Conservation (phyloP, 2,329 filamentous ascomycete species). For the Epichloe uncinata region DNA sequence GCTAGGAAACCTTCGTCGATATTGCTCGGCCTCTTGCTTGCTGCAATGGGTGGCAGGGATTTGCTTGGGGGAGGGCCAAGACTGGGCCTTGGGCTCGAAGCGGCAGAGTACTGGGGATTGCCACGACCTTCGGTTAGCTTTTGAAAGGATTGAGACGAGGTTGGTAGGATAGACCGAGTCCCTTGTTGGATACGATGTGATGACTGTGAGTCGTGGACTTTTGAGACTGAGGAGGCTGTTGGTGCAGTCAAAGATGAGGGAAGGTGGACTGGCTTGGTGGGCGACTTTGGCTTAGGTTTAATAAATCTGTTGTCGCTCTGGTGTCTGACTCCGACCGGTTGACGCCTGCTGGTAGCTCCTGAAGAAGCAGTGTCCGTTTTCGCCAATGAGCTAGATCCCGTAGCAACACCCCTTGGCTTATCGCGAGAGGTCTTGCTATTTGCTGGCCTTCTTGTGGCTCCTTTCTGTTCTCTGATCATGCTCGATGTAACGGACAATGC, state of each 20-base stretch:
- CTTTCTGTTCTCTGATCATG: background rate
- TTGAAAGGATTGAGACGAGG: constrained; percentile 24
- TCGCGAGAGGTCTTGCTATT: background rate
- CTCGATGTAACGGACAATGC: background rate
- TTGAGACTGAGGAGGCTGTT: constrained; percentile 56
- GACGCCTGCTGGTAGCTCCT: constrained; percentile 28
- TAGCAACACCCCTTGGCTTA: constrained; percentile 6
- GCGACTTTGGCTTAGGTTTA: constrained; percentile 52
- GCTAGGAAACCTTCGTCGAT: constrained; percentile 61
- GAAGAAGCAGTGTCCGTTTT: constrained; percentile 19
- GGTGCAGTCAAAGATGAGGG: constrained; percentile 55
- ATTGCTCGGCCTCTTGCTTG: constrained; percentile 30
- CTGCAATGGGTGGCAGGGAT: constrained; percentile 5
- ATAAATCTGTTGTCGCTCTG: constrained; percentile 29
- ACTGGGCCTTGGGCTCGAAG: constrained; percentile 35
- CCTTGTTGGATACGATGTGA: constrained; percentile 17
- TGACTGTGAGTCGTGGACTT: constrained; percentile 23
- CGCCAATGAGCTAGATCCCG: background rate
- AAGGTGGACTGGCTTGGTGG: constrained; percentile 53
- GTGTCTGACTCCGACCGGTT: constrained; percentile 26
- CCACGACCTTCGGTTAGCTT: constrained; percentile 19
- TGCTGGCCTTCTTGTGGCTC: background rate
- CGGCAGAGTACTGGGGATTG: constrained; percentile 32
- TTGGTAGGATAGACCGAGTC: constrained; percentile 20
- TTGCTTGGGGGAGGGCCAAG: constrained; percentile 49